Evolutionary conservation across 2,329 filamentous ascomycete genomes (phyloP), one percentile per base, ranked within the genome.

Genomic region (Proliferodiscus dingleyae): DNA sequence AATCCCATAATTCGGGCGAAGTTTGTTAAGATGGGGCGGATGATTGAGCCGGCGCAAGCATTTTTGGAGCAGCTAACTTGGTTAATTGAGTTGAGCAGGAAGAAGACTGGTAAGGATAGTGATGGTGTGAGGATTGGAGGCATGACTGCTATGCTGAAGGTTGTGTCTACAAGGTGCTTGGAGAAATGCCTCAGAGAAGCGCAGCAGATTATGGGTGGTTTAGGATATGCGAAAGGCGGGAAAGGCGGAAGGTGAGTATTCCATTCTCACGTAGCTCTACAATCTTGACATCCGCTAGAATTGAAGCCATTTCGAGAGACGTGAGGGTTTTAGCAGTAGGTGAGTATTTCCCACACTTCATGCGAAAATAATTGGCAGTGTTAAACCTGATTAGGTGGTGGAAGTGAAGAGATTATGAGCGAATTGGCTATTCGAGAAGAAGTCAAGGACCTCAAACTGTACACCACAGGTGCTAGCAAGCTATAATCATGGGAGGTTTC

Each of bases 61-160:
- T 82, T 78, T 66, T 61, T 83, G 47, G 80, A 83, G 54, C 78
- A 82, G 57, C 64, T 83, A 2, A 77, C 75, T 4, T 77, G 56
- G 57, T 26, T 62, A 37, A 56, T 62, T 39, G 59, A 62, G 37
- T 7, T 53, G 5, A 50, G 33, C 49, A 30, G 54, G 28, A 55
- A 55, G 32, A 45, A 23, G 30, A 49, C 50, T 3, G 39, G 37
- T 13, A 47, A 44, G 21, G 45, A 45, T 13, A 38, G 41, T 4
- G 45, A 65, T 41, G 60, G 66, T 28, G 61, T 70, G 9, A 68
- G 71, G 30, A 68, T 77, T 26, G 73, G 72, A 1, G 73, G 73
- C 0, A 70, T 73, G 64, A 75, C 72, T 13, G 74, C 73, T 0
- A 59, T 75, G 48, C 58, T 73, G 24, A 77, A 77, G 52, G 70